These are phyloP conservation scores for Strigomonas galati DNA, from an alignment of 208 protist species.

Conservation along the genomic window DNA sequence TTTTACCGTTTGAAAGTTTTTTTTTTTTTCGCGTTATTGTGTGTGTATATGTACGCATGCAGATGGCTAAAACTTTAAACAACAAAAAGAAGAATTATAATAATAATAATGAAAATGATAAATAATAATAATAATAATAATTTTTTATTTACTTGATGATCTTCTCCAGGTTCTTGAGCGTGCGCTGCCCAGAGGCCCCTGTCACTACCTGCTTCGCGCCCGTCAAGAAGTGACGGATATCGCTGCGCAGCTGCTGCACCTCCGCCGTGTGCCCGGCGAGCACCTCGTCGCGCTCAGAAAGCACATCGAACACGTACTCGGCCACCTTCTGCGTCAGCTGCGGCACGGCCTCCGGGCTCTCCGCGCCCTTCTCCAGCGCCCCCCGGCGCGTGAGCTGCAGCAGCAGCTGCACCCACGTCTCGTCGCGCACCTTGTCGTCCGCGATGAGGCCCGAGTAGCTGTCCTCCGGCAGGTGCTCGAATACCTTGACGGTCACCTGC, in stretches of 20 bases:
- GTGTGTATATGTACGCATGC: background rate
- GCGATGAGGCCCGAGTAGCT: background rate
- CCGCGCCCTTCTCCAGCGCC: slow-evolving; percentile 34
- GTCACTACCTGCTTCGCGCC: slow-evolving; percentile 27
- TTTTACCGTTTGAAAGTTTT: slow-evolving; percentile 1
- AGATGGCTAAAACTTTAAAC: background rate
- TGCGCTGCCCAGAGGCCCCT: slow-evolving; percentile 29
- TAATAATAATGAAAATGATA: slow-evolving; percentile 1
- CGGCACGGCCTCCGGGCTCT: slow-evolving; percentile 23
- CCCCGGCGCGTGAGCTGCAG: slow-evolving; percentile 31
- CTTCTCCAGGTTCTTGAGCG: slow-evolving; percentile 68
- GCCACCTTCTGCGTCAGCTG: slow-evolving; percentile 33
- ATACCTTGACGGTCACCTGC: slow-evolving; percentile 23
- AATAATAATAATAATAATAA: background rate
- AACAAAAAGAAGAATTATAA: slow-evolving; percentile 12
- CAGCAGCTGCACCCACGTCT: slow-evolving; percentile 34
- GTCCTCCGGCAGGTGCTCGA: slow-evolving; percentile 24
- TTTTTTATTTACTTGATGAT: slow-evolving; percentile 44
- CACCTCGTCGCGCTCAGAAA: slow-evolving; percentile 65
- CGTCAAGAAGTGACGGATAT: slow-evolving; percentile 51
- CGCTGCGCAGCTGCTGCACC: slow-evolving; percentile 39
- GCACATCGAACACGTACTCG: slow-evolving; percentile 58
- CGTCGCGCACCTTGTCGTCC: slow-evolving; percentile 27
- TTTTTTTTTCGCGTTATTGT: slow-evolving; percentile 6
- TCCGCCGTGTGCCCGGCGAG: slow-evolving; percentile 30